Base-by-base conservation (phyloP, 1,139 yeast genomes). In the Candida sojae region DNA sequence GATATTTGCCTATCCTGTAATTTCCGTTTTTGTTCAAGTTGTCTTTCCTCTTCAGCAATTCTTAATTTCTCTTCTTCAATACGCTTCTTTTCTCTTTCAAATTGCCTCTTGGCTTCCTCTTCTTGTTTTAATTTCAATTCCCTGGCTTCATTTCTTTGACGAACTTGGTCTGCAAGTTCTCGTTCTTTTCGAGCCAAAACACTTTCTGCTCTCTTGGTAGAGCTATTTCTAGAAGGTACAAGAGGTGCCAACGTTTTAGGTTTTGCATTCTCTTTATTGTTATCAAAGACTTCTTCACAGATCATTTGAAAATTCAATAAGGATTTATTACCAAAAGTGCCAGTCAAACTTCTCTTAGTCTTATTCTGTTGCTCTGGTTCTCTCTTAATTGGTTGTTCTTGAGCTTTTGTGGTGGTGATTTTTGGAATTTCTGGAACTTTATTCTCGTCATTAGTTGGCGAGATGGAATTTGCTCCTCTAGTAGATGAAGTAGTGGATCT, bases 131-230 rank as follows among this genome's bases (percentile, higher is more conserved):
- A 53, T 43, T 54, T 57, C n/a, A 46, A 43, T 40, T 66, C 73
- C 46, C 71, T 56, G 8, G 60, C 66, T 46, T 66, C 71, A 52
- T 68, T 69, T 44, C 55, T 56, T 40, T 57, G 59, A 44, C 60
- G 66, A 3, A 68, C 73, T 51, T 60, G 64, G 10, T 60, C 63
- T 3, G 73, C 73, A 41, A 70, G 57, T 42, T 66, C 66, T 32
- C 72, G 56, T 53, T 68, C 73, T 37, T 53, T 65, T 41, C 57
- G 53, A n/a, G 60, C 62, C 39, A 63, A 50, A 5, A 52, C 42
- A 31, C 46, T 43, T 42, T 48, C 50, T 42, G 33, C 39, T 42
- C 41, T 48, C 17, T 30, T 42, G 26, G 41, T 40, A n/a, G 46
- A 33, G 25, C 32, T 17, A 23, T 42, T 26, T 17, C 41, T 40